Conservation (phyloP, 2,329 filamentous ascomycete genomes). For the Chaetomiaceae sp. region DNA sequence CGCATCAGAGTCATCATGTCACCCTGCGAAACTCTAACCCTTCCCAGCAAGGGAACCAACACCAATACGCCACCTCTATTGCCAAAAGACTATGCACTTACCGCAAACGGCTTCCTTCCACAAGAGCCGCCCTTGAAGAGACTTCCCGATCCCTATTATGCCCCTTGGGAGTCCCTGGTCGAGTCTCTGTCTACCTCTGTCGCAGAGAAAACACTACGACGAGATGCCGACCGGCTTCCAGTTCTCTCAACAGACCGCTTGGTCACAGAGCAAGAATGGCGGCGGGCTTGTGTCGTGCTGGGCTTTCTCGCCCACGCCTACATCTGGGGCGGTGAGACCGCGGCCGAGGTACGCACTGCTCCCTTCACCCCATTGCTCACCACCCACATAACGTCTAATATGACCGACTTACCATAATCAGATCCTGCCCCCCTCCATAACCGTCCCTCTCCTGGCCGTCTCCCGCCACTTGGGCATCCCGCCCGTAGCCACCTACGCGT, state of each 20-base stretch:
- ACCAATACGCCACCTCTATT: neutral
- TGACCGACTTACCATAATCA: constrained; percentile 29
- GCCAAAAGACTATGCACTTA: constrained; percentile 19
- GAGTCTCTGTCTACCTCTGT: constrained; percentile 65
- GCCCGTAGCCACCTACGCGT: constrained; percentile 86
- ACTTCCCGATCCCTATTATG: constrained; percentile 69
- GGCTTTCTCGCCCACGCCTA: constrained; percentile 80
- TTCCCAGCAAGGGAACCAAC: neutral
- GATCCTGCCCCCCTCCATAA: constrained; percentile 69
- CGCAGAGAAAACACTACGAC: constrained; percentile 58
- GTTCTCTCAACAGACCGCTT: constrained; percentile 64
- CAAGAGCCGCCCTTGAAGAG: constrained; percentile 59
- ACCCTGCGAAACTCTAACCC: constrained; percentile 14
- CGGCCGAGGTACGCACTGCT: constrained; percentile 58
- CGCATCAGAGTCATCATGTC: constrained; percentile 19
- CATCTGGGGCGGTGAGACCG: constrained; percentile 78
- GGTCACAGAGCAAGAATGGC: constrained; percentile 66
- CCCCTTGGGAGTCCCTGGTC: constrained; percentile 71
- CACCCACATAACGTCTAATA: neutral
- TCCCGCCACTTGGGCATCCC: constrained; percentile 74
- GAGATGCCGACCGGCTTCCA: constrained; percentile 61
- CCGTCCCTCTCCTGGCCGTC: constrained; percentile 69
- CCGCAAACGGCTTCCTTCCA: constrained; percentile 70
- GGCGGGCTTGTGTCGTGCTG: constrained; percentile 73
- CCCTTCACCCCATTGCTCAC: neutral